Conservation (phyloP, 179 eudicot genomes). For the Beta lomatogona region DNA sequence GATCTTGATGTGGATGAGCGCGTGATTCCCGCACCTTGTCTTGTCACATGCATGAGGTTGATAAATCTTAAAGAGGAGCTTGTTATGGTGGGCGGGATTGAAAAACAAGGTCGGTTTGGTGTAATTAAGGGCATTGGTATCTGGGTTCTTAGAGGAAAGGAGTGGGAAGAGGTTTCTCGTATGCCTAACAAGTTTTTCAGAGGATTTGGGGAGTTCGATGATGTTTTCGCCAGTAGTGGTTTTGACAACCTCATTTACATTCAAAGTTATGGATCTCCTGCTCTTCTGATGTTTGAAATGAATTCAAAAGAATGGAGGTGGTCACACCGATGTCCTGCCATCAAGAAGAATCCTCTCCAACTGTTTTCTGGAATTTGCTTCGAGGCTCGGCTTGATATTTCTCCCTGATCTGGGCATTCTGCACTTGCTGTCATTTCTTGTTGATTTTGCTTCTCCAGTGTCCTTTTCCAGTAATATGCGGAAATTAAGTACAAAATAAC, state of each 20-base stretch:
- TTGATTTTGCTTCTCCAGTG: neutral
- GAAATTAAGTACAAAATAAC: neutral
- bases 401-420: slow-evolving; percentile 23
- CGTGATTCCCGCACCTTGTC: slow-evolving; percentile 37
- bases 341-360: slow-evolving; percentile 43
- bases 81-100: slow-evolving; percentile 49
- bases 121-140: slow-evolving; percentile 37
- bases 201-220: slow-evolving; percentile 44
- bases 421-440: too few species aligned
- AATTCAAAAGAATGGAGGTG: slow-evolving; percentile 41
- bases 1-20: slow-evolving; percentile 17
- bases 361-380: slow-evolving; percentile 46
- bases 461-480: neutral
- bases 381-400: slow-evolving; percentile 39
- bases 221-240: slow-evolving; percentile 43
- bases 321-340: slow-evolving; percentile 36
- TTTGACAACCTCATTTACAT: slow-evolving; percentile 36
- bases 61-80: slow-evolving; percentile 36
- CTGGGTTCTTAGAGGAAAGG: slow-evolving; percentile 37
- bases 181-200: slow-evolving; percentile 38
- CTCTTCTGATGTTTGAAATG: slow-evolving; percentile 43
- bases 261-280: slow-evolving; percentile 40
- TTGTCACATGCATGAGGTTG: slow-evolving; percentile 38
- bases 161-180: slow-evolving; percentile 44
- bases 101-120: slow-evolving; percentile 32